These are phyloP conservation scores for Melastoma candidum DNA, from an alignment of 441 rosid genomes.

Conservation along the genomic window DNA sequence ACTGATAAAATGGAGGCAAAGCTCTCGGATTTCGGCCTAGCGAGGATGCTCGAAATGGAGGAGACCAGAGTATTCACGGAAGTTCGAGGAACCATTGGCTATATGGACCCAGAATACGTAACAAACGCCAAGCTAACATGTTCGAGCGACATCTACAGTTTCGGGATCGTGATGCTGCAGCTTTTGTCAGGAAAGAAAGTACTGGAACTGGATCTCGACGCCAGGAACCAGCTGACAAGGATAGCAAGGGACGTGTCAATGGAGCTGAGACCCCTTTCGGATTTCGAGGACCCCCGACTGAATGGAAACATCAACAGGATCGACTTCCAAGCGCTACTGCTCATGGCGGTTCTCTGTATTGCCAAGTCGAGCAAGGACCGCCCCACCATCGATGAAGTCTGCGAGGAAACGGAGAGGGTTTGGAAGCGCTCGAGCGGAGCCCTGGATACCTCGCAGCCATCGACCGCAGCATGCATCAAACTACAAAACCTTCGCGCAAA, in stretches of 20 bases:
- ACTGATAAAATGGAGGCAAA: constrained; percentile 11
- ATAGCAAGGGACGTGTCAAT: constrained; percentile 48
- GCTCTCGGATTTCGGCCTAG: constrained; percentile 65
- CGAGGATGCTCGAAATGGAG: constrained; percentile 56
- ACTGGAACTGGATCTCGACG: constrained; percentile 50
- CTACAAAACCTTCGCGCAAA: too few relatives aligned
- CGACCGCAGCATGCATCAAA: too few relatives aligned
- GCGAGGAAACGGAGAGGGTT: constrained; percentile 42
- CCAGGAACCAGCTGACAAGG: constrained; percentile 55
- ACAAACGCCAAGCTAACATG: constrained; percentile 55
- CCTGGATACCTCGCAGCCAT: too few relatives aligned
- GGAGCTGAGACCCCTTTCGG: constrained; percentile 35
- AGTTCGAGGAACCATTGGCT: constrained; percentile 65
- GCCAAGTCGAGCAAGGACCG: constrained; percentile 55
- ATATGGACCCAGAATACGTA: constrained; percentile 72
- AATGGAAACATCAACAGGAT: constrained; percentile 26
- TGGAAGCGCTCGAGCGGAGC: constrained; percentile 23
- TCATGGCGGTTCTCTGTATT: constrained; percentile 47
- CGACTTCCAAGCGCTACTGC: constrained; percentile 43
- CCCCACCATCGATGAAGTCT: constrained; percentile 42
- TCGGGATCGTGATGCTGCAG: constrained; percentile 55
- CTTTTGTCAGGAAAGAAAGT: constrained; percentile 58
- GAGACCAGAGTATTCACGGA: constrained; percentile 63
- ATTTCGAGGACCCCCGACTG: constrained; percentile 47
- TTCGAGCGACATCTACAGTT: constrained; percentile 63